Base-by-base conservation (phyloP, 257 asterid genomes). In the Penstemon eatonii region DNA sequence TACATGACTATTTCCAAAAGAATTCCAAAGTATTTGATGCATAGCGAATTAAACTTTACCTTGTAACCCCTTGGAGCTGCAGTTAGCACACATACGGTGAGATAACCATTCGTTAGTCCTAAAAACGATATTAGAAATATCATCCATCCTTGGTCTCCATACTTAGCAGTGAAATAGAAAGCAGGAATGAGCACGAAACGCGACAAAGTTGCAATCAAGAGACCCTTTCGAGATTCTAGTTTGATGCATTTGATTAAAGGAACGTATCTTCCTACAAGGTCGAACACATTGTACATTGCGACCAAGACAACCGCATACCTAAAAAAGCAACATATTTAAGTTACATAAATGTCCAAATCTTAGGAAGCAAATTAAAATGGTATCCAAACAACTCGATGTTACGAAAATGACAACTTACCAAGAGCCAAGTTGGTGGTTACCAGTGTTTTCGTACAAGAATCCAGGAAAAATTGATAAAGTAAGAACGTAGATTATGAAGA, bases 101-200 rank as follows among this genome's bases (percentile, higher is more conserved):
- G 92, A 71, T 90, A 74, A 5, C 98, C 98, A 9, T 93, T 93
- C 0, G 96, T 84, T 18, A 93, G 64, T 33, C 98, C 96, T 41
- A 90, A 74, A 69, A 88, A 78, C 4, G 97, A 85, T 4, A 85
- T 75, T 0, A 93, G 85, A 69, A 84, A 9, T 72, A 90, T 84
- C 96, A 90, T 90, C 85, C 84, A 88, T 11, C 97, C 97, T 43
- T 88, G 87, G 57, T 85, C 97, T 8, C 86, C 97, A 59, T 86
- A 88, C 71, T 88, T 88, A 0, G 97, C 96, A 1, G 96, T 86
- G 77, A 87, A 90, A 77, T 86, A 88, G 83, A 88, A 90, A 65
- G 87, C 83, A 2, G 97, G 99, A 56, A 93, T 59, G 50, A 93
- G 73, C 81, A 87, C 41, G 63, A 85, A 73, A 41, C 99, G 96